Evolutionary conservation across 2,329 filamentous ascomycete species (phyloP).

Genomic region (Knoxdaviesia proteae): DNA sequence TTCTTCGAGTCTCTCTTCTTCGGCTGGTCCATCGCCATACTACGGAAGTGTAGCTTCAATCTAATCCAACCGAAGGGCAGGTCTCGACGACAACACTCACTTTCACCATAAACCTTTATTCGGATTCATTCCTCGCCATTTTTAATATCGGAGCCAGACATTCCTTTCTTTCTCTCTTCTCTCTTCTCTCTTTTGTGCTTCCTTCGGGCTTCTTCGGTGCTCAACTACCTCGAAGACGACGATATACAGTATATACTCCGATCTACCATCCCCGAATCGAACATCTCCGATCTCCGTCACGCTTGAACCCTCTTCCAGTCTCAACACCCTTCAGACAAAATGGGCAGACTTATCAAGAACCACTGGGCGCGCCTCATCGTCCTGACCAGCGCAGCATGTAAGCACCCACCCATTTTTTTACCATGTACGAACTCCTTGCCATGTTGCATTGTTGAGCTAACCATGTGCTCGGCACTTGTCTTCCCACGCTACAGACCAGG

Average conservation of each 20-base stretch:
- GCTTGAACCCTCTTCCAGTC: too few relatives aligned
- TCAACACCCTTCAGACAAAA: conserved; percentile 17
- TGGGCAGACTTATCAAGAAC: conserved; percentile 99
- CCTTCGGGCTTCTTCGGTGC: too few relatives aligned
- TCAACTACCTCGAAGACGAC: too few relatives aligned
- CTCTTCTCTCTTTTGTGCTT: conserved; percentile 6
- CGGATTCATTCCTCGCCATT: conserved; percentile 1
- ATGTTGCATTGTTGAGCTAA: too few relatives aligned
- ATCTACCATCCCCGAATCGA: too few relatives aligned
- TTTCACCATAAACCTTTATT: not conserved
- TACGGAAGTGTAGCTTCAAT: not conserved
- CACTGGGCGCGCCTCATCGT: conserved; percentile 94
- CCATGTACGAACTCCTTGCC: too few relatives aligned
- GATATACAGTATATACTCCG: too few relatives aligned
- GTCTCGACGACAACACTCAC: conserved; percentile 4
- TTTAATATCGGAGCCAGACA: not conserved
- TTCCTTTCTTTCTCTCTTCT: conserved; percentile 2
- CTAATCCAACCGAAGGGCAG: not conserved
- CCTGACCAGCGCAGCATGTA: conserved; percentile 64
- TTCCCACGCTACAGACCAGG: conserved; percentile 43
- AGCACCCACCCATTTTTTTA: conserved; percentile 9
- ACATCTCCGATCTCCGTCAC: too few relatives aligned
- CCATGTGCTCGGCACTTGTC: too few relatives aligned
- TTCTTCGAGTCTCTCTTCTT: conserved; percentile 2
- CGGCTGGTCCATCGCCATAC: not conserved